Percentiles rank a stretch among this genome's conserved stretches.
phyloP scores from a whole-genome alignment of 2,329 filamentous ascomycete species.

The Trichoderma aggressivum region DNA sequence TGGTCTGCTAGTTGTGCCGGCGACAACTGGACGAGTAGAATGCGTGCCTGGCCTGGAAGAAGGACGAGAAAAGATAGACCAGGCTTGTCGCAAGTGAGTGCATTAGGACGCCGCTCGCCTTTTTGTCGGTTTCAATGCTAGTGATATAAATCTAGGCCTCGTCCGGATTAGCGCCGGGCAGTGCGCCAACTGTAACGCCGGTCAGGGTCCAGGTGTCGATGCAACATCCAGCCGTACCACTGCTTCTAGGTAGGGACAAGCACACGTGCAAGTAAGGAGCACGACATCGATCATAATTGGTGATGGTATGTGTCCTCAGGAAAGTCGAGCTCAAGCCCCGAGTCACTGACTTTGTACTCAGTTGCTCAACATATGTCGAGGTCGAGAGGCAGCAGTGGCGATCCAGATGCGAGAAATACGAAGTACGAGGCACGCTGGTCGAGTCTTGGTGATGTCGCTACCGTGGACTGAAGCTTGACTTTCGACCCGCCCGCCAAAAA shows the following conservation, averaged over 20 bases:
- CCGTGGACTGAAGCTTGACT: neutral
- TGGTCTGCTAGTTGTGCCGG: neutral
- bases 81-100: constrained; percentile 10
- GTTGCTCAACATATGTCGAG: neutral
- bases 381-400: neutral
- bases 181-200: constrained; percentile 5
- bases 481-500: neutral
- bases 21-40: neutral
- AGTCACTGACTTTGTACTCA: neutral
- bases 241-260: neutral
- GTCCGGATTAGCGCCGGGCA: neutral
- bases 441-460: neutral
- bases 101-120: constrained; percentile 7
- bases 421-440: neutral
- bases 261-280: neutral
- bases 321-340: neutral
- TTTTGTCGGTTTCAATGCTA: constrained; percentile 3
- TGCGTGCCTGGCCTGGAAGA: neutral
- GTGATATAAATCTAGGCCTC: neutral
- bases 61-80: neutral
- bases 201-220: constrained; percentile 1
- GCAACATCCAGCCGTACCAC: neutral
- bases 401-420: neutral
- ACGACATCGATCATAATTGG: neutral
- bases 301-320: neutral